These are phyloP conservation scores for Turnera subulata DNA, from an alignment of 345 rosid genomes.

Conservation along the genomic window DNA sequence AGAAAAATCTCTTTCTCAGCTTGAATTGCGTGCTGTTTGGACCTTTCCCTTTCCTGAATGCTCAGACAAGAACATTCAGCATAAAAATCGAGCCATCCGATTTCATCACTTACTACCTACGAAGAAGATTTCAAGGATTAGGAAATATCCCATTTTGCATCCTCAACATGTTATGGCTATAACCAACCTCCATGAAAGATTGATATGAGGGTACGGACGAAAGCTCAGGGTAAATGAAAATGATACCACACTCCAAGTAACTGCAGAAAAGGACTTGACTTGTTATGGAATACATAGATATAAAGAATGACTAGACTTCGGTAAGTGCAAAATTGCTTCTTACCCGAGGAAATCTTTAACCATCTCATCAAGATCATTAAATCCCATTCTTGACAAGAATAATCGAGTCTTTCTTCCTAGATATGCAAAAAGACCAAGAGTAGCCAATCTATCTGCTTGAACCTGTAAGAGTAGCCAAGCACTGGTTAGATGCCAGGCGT, in stretches of 20 bases:
- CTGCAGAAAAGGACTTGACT: conserved; percentile 30
- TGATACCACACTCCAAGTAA: conserved; percentile 63
- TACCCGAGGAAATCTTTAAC: conserved; percentile 61
- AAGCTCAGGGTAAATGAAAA: conserved; percentile 55
- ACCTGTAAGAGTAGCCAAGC: conserved; percentile 26
- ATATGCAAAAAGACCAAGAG: conserved; percentile 65
- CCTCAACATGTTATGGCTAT: conserved; percentile 10
- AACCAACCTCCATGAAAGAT: conserved; percentile 56
- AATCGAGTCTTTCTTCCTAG: conserved; percentile 54
- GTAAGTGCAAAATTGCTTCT: conserved; percentile 3
- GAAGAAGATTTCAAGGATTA: conserved; percentile 8
- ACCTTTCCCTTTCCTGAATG: conserved; percentile 41
- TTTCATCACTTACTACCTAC: conserved; percentile 60
- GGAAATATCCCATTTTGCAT: conserved; percentile 9
- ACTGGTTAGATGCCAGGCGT: background rate
- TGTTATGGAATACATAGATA: background rate
- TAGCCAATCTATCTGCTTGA: conserved; percentile 50
- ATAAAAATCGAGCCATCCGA: conserved; percentile 70
- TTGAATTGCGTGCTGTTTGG: conserved; percentile 47
- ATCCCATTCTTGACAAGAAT: conserved; percentile 39
- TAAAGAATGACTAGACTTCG: no score
- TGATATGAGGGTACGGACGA: conserved; percentile 48
- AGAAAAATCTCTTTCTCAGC: conserved; percentile 67
- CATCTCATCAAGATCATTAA: conserved; percentile 58
- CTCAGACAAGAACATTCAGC: conserved; percentile 19